Base-by-base conservation (phyloP, 1,139 yeast species). In the Arxiozyma bovina region DNA sequence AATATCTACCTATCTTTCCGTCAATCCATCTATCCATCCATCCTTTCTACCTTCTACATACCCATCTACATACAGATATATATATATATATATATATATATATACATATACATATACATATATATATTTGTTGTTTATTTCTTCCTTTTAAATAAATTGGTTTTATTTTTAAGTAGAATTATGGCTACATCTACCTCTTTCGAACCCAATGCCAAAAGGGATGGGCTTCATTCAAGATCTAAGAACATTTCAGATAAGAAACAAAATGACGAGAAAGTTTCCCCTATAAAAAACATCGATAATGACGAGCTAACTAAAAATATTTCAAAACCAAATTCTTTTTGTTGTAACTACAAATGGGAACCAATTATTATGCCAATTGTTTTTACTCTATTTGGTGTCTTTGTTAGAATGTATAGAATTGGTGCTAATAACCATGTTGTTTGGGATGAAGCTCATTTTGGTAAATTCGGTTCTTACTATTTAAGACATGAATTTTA, bases 371-470 rank as follows among this genome's bases (percentile, higher is more conserved):
- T 77, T 17, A 82, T 77, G 60, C 89, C 90, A 21, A 61, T 83
- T 8, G 48, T 81, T 42, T 77, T 84, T 70, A 87, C 96, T 0
- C 73, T 76, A 0, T 53, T 87, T 4, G 85, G 96, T 1, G 80
- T 89, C 30, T 78, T 79, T 61, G 78, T 90, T 12, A 81, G 99
- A 61, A 77, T 89, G 64, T 87, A 87, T 72, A 78, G 78, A 54
- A 87, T 94, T 55, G 89, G 88, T 55, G 76, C 76, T 38, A 78
- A 87, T 54, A 73, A 80, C 55, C 75, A 77, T 54, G 97, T 94
- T 40, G 85, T 89, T 30, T 93, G 99, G 99, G 99, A 91, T 72
- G 96, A 89, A 70, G 96, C 96, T 15, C 96, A 89, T 76, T 91
- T 91, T 69, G 98, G 97, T 60, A 91, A 91, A 71, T 91, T 91